phyloP scores from a whole-genome alignment of 2,329 filamentous ascomycete genomes.

The Sporothrix inflata region DNA sequence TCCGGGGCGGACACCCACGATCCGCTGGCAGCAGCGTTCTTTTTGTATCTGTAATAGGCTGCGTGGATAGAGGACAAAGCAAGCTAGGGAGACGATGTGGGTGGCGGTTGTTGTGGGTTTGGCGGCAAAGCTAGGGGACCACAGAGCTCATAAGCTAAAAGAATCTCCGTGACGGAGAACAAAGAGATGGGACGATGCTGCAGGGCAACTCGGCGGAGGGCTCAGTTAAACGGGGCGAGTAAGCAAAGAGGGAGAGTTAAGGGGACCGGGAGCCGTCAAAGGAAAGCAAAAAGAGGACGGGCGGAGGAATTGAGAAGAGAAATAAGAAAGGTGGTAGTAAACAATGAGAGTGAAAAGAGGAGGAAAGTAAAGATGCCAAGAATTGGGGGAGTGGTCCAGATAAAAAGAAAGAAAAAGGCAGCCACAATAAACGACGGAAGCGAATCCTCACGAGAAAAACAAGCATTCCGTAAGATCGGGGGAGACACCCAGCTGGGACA shows the following conservation, averaged over 20 bases:
- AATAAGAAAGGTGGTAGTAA: background rate
- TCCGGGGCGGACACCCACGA: slow-evolving; percentile 17
- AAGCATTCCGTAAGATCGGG: slow-evolving; percentile 8
- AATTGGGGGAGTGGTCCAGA: background rate
- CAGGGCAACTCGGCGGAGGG: background rate
- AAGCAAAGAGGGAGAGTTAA: background rate
- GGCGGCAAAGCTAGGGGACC: slow-evolving; percentile 4
- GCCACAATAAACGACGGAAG: background rate
- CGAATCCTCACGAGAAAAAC: background rate
- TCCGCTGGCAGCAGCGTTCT: background rate
- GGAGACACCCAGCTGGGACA: background rate
- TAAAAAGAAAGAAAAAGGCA: background rate
- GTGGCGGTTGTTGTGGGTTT: slow-evolving; percentile 13
- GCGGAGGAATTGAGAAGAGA: background rate
- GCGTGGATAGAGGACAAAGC: background rate
- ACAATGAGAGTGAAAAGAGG: background rate
- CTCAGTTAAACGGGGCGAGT: slow-evolving; percentile 10
- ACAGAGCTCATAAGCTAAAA: slow-evolving; percentile 11
- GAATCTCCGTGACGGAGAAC: slow-evolving; percentile 7
- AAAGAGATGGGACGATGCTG: slow-evolving; percentile 17
- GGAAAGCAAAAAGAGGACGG: no score
- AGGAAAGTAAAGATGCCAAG: background rate
- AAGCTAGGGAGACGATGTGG: background rate
- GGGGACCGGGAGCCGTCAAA: background rate
- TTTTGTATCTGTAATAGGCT: slow-evolving; percentile 4